Evolutionary conservation across 257 asterid species (phyloP), one percentile per base, ranked within the genome.

Genomic region (Solanum tarapatanum): DNA sequence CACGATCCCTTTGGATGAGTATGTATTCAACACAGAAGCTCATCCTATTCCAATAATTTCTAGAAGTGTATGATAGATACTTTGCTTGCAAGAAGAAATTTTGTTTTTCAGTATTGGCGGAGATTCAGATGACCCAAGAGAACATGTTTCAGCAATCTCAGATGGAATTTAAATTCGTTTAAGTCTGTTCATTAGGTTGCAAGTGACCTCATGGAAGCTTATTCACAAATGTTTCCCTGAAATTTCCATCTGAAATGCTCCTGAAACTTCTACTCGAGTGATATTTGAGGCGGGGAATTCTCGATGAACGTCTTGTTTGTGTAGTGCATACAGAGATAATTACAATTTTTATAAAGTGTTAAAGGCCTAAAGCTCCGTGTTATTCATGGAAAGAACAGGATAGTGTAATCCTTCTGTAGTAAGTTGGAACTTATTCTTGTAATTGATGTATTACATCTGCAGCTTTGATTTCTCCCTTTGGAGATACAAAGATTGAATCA

Each of bases 11-110:
- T 87, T 96, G 93, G 98, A 95, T 91, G 91, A 92, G 94, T 97
- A 92, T 88, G 96, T 95, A 77, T 97, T 96, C 69, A 97, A 97
- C 93, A 96, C 98, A 62, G 98, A 97, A 92, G 98, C 99, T 90
- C 99, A 97, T 92, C 99, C 99, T 8, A 87, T 97, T 66, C 99
- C 99, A 19, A 92, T 94, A 86, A 87, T 87, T 86, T 86, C 90
- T 87, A 91, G 88, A 92, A 88, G 83, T 76, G 88, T 87, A 80
- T 91, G 92, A 91, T 41, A 79, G 92, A 91, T 41, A 79, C 85
- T 83, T 60, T 83, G 79, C 16, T 30, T 70, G 43, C 43, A 5
- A 82, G 85, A 51, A 51, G 70, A 48, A 17, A 0, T 26, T 6
- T 55, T 55, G 0, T 80, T 43, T 48, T 10, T 2, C 70, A 19